Percentiles rank a stretch among this genome's conserved stretches.
These are phyloP conservation scores for Myriosclerotinia scirpicola DNA, from an alignment of 2,329 filamentous ascomycete genomes.

Conservation along the genomic window DNA sequence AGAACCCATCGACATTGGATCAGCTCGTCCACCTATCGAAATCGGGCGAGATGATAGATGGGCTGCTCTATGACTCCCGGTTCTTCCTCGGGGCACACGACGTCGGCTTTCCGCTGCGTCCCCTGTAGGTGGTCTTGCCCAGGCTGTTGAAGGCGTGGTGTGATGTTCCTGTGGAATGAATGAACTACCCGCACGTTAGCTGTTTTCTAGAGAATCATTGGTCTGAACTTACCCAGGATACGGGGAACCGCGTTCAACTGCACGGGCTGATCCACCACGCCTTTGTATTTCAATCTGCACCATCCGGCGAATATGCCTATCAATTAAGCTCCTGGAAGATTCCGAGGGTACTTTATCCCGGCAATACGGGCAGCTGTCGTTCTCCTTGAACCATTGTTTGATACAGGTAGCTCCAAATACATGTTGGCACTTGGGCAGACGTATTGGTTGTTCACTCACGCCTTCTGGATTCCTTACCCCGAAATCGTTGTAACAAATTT, in stretches of 20 bases:
- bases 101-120: conserved; percentile 31
- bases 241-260: background rate
- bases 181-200: conserved; percentile 12
- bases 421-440: conserved; percentile 62
- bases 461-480: conserved; percentile 58
- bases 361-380: conserved; percentile 64
- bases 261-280: background rate
- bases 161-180: conserved; percentile 12
- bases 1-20: conserved; percentile 29
- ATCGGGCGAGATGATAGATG: conserved; percentile 30
- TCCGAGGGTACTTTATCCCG: conserved; percentile 60
- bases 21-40: no score
- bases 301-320: conserved; percentile 22
- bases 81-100: conserved; percentile 32
- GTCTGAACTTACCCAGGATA: background rate
- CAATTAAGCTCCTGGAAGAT: conserved; percentile 16
- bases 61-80: conserved; percentile 27
- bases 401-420: conserved; percentile 65
- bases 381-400: conserved; percentile 64
- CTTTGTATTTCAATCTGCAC: background rate
- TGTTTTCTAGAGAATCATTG: background rate
- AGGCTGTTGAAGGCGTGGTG: background rate
- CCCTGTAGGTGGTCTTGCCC: background rate
- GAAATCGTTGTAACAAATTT: conserved; percentile 66
- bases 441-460: conserved; percentile 55